Conservation (phyloP, 176 grass and related monocot genomes). For the Bromus sterilis region DNA sequence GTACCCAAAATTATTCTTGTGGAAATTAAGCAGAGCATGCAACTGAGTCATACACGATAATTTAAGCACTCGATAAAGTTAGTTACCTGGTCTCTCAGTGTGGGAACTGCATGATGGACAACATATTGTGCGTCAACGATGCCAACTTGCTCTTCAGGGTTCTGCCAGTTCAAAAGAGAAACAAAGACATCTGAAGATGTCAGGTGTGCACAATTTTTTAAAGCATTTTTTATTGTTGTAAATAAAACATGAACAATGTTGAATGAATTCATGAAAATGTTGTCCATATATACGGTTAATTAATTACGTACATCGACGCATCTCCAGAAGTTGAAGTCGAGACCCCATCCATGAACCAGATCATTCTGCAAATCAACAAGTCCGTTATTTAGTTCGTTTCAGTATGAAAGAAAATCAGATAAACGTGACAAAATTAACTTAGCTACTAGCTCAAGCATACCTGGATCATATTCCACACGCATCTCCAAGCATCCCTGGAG, state of each 20-base stretch:
- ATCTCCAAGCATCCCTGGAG: constrained; percentile 21
- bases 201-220: not conserved
- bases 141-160: not conserved
- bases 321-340: constrained; percentile 36
- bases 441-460: not conserved
- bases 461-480: constrained; percentile 47
- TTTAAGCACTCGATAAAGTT: not conserved
- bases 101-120: constrained; percentile 2
- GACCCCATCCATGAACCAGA: constrained; percentile 19
- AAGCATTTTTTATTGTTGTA: not conserved
- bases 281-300: not conserved
- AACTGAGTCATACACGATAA: too few species aligned
- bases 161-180: not conserved
- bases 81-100: not conserved
- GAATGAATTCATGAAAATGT: not conserved
- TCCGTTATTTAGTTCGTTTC: too few species aligned
- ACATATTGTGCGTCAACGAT: constrained; percentile 9
- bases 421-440: too few species aligned
- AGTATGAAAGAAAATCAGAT: not conserved
- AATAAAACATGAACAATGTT: not conserved
- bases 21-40: too few species aligned
- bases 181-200: not conserved
- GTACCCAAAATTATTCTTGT: not conserved
- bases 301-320: constrained; percentile 16
- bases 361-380: not conserved